phyloP scores from a whole-genome alignment of 192 early-diverging fungal genomes.

The Gonapodya sp. region DNA sequence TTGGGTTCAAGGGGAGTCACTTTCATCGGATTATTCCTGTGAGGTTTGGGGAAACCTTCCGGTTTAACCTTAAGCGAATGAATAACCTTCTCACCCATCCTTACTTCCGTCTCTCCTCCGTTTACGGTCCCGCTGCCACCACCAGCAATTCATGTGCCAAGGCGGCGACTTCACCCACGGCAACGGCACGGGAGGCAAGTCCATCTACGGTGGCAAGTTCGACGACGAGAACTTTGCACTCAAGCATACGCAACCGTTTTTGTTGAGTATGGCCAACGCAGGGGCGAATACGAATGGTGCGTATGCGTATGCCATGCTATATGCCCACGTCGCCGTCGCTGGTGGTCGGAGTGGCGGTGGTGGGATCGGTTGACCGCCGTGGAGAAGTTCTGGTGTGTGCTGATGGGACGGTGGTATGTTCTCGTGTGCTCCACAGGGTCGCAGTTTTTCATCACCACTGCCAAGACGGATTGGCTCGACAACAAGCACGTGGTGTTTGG shows the following conservation, averaged over 20 bases:
- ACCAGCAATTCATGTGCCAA: slow-evolving; percentile 13
- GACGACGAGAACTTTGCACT: slow-evolving; percentile 11
- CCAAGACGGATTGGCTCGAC: slow-evolving; percentile 72
- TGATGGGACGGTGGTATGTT: background rate
- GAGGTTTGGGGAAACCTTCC: slow-evolving; percentile 25
- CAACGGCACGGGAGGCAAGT: slow-evolving; percentile 16
- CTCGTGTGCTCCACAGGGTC: slow-evolving; percentile 38
- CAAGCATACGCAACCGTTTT: slow-evolving; percentile 9
- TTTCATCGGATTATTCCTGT: slow-evolving; percentile 79
- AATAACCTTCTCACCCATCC: slow-evolving; percentile 9
- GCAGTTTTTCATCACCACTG: slow-evolving; percentile 86
- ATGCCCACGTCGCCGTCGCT: slow-evolving; percentile 89
- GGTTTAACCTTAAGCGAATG: background rate
- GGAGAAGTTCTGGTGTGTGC: background rate
- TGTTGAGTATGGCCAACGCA: slow-evolving; percentile 78
- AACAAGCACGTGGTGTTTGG: slow-evolving; percentile 74
- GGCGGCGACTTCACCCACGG: slow-evolving; percentile 17
- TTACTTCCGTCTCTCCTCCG: slow-evolving; percentile 2
- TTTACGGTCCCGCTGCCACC: background rate
- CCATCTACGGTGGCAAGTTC: slow-evolving; percentile 16
- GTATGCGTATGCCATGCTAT: slow-evolving; percentile 59
- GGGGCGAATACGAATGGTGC: slow-evolving; percentile 66
- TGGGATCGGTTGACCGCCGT: slow-evolving; percentile 58
- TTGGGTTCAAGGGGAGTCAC: slow-evolving; percentile 55
- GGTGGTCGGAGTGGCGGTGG: slow-evolving; percentile 75